Evolutionary conservation across 495 filamentous ascomycete genomes (phyloP).

Genomic region (Choiromyces venosus): DNA sequence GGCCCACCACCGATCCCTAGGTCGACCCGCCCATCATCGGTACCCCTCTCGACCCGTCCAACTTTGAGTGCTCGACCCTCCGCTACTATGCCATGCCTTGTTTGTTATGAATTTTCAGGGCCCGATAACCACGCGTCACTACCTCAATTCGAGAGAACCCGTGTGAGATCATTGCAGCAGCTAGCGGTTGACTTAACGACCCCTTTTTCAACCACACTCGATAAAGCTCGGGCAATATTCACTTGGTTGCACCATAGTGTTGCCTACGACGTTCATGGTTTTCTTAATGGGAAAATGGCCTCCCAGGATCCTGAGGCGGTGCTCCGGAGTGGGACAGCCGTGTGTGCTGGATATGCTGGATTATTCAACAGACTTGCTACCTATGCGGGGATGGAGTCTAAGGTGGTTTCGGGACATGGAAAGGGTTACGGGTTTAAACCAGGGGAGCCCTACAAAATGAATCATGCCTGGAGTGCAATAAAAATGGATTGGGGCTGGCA

Average conservation of each 20-base stretch:
- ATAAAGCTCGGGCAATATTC: conserved; percentile 88
- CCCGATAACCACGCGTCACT: conserved; percentile 73
- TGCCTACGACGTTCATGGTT: conserved; percentile 68
- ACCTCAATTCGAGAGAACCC: conserved; percentile 26
- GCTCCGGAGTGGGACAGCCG: conserved; percentile 68
- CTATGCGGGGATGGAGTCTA: conserved; percentile 64
- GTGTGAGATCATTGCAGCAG: conserved; percentile 48
- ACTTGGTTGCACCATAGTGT: conserved; percentile 95
- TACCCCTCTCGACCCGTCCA: conserved; percentile 33
- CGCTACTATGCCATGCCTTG: conserved; percentile 55
- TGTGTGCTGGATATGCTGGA: conserved; percentile 88
- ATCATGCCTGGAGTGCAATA: conserved; percentile 92
- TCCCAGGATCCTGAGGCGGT: conserved; percentile 62
- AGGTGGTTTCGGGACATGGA: conserved; percentile 69
- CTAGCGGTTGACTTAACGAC: conserved; percentile 70
- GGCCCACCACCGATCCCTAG: conserved; percentile 46
- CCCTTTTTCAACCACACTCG: conserved; percentile 73
- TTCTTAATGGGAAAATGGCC: conserved; percentile 64
- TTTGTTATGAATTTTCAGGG: conserved; percentile 79
- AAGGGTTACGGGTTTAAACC: conserved; percentile 72
- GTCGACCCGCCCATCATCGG: conserved; percentile 40
- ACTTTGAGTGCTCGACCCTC: conserved; percentile 10
- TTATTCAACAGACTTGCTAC: conserved; percentile 69
- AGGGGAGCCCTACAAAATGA: conserved; percentile 51
- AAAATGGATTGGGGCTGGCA: conserved; percentile 87